Evolutionary conservation across 768 basidiomycete species (phyloP), one percentile per base, ranked within the genome.

Genomic region (Coprinellus aureogranulatus): DNA sequence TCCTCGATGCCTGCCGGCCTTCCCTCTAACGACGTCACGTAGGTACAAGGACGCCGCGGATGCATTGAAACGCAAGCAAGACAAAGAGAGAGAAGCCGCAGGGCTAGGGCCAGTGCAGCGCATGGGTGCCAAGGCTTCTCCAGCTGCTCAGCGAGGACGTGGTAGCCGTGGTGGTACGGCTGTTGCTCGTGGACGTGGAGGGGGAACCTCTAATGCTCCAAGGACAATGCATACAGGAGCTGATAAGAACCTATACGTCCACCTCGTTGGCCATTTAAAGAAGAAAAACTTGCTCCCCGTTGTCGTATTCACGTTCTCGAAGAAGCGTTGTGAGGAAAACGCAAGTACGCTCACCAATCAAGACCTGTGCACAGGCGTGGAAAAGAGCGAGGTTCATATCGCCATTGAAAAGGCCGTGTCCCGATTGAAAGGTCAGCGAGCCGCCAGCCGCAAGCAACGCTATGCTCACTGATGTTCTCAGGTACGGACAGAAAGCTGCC

Each of bases 351-450:
- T 99, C 55, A 89, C 86, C 1, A 94, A 95, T 70, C 79, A 85
- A 30, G 94, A 99, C 72, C 76, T 99, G 34, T 94, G 90, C 65
- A 86, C 85, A 6, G 84, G 93, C 1, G 86, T 87, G 48, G 97
- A 99, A 75, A 98, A 94, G 80, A 98, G 95, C 64, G 94, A 98
- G 73, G 89, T 98, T 10, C 97, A 99, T 71, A 83, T 98, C 52
- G 88, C 89, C 2, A 86, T 98, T 57, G 97, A 98, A 70, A 89
- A 92, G 68, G 96, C 96, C 1, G 70, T 99, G 37, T 88, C 88
- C 39, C 78, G 97, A 30, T 76, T 99, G 55, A 96, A 97, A 79
- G 94, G 97, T 92, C 42, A 53, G 72, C 9, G 12, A 16, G 18
- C 53, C 49, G 47, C 26, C 51, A 39, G 53, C 31, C 23, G 57